Evolutionary conservation across 352 stramenopile genomes (phyloP), one percentile per base, ranked within the genome.

Genomic region (Pythium sp.): DNA sequence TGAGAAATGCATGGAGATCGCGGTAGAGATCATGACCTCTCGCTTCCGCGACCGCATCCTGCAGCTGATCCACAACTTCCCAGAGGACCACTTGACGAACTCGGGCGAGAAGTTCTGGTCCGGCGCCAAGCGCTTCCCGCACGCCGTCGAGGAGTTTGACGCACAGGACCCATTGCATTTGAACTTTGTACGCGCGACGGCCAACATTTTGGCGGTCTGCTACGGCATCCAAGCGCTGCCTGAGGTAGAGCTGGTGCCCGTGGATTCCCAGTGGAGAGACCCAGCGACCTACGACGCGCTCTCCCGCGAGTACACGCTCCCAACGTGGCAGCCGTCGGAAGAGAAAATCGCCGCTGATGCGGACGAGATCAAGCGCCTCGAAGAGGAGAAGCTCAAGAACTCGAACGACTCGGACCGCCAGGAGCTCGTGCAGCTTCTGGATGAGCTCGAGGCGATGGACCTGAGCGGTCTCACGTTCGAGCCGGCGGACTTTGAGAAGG

Each of bases 401-500:
- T 71, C 86, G 53, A 84, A 79, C 43, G 84, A 92, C 24, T 78
- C 76, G 18, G 87, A 93, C 30, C 84, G 81, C 51, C 71, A 80
- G 12, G 80, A 92, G 41, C 82, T 98, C 2, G 67, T 86, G 28
- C 71, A 82, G 38, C 51, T 95, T 28, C 66, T 96, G 55, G 68
- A 90, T 14, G 85, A 94, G 56, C 80, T 95, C 2, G 81, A 87
- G 65, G 65, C 58, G 9, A 59, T 92, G 68, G 77, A 92, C 18
- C 58, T 93, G 9, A 76, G 62, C 22, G 81, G 80, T 32, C 62
- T 92, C 22, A 75, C 76, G 14, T 93, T 93, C 32, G 87, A 93
- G 58, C 82, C 87, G 5, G 87, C 87, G 11, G 92, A 97, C 64
- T 99, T 99, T 81, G 97, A 99, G 75, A 99, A 99, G 77, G 98